Evolutionary conservation across 176 grass and related monocot species (phyloP).

Genomic region (Rhynchospora breviuscula): DNA sequence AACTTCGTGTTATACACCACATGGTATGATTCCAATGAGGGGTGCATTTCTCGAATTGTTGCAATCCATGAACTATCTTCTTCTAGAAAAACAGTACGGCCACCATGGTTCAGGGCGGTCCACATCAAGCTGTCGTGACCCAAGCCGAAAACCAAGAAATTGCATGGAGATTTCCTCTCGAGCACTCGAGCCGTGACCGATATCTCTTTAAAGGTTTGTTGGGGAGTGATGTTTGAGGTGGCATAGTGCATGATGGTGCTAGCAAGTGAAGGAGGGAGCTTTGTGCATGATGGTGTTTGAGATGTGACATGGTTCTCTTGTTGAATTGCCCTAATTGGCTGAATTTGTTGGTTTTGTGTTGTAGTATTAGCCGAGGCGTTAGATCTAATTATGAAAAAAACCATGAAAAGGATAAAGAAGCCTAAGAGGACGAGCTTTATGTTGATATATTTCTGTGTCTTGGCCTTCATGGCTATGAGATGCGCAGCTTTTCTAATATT

Average conservation of each 20-base stretch:
- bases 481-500: slow-evolving; percentile 45
- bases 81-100: slow-evolving; percentile 67
- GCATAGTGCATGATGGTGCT: slow-evolving; percentile 52
- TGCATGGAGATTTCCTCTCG: slow-evolving; percentile 45
- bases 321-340: not conserved
- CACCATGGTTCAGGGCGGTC: slow-evolving; percentile 68
- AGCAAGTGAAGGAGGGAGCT: slow-evolving; percentile 24
- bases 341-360: not conserved
- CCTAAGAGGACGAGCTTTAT: slow-evolving; percentile 37
- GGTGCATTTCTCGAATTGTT: slow-evolving; percentile 18
- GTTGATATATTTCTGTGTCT: slow-evolving; percentile 44
- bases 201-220: slow-evolving; percentile 36
- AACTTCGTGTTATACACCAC: slow-evolving; percentile 25
- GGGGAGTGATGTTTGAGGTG: slow-evolving; percentile 32
- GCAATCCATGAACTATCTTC: slow-evolving; percentile 35
- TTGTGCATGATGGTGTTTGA: slow-evolving; percentile 14
- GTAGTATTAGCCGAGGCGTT: slow-evolving; percentile 8
- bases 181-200: slow-evolving; percentile 33
- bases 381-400: slow-evolving; percentile 41
- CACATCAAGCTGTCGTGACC: slow-evolving; percentile 47
- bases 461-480: slow-evolving; percentile 46
- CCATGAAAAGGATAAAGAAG: slow-evolving; percentile 25
- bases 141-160: slow-evolving; percentile 64
- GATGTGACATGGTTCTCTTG: not conserved
- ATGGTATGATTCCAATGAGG: slow-evolving; percentile 31